A percentile compares a stretch with the other conserved stretches of the same genome.
Conservation (phyloP, 2,329 filamentous ascomycete species). For the Lizonia empirigonia region DNA sequence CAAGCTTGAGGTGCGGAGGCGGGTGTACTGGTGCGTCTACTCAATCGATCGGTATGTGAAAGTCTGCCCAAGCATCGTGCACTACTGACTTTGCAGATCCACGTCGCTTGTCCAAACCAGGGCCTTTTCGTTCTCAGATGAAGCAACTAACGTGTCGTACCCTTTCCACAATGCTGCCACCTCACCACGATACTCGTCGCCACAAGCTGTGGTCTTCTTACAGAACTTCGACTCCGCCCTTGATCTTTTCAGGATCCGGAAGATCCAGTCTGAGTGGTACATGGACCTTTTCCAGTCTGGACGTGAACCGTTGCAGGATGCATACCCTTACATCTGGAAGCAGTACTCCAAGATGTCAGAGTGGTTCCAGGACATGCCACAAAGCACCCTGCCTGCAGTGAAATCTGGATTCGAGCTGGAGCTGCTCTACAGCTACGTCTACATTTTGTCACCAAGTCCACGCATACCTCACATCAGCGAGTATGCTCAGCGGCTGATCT, state of each 20-base stretch:
- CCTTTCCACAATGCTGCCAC: slow-evolving; percentile 58
- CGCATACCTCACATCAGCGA: slow-evolving; percentile 74
- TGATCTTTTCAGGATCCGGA: slow-evolving; percentile 80
- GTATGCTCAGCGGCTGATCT: slow-evolving; percentile 79
- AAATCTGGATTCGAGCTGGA: slow-evolving; percentile 85
- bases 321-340: slow-evolving; percentile 74
- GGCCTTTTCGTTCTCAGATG: slow-evolving; percentile 92
- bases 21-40: slow-evolving; percentile 90
- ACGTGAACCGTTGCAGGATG: slow-evolving; percentile 68
- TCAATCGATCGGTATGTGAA: slow-evolving; percentile 75
- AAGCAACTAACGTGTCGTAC: slow-evolving; percentile 80
- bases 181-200: slow-evolving; percentile 51
- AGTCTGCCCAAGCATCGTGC: slow-evolving; percentile 3
- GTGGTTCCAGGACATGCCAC: slow-evolving; percentile 81
- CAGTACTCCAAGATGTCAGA: slow-evolving; percentile 76
- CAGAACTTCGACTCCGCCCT: slow-evolving; percentile 71
- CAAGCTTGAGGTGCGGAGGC: slow-evolving; percentile 76
- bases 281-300: slow-evolving; percentile 84
- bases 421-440: slow-evolving; percentile 86
- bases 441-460: slow-evolving; percentile 82
- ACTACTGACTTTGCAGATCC: slow-evolving; percentile 60
- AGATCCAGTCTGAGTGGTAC: slow-evolving; percentile 87
- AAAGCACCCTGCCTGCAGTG: slow-evolving; percentile 67
- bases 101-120: slow-evolving; percentile 87
- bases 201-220: slow-evolving; percentile 60